These are phyloP conservation scores for Cucumis cinereus DNA, from an alignment of 306 rosid genomes.

Conservation along the genomic window DNA sequence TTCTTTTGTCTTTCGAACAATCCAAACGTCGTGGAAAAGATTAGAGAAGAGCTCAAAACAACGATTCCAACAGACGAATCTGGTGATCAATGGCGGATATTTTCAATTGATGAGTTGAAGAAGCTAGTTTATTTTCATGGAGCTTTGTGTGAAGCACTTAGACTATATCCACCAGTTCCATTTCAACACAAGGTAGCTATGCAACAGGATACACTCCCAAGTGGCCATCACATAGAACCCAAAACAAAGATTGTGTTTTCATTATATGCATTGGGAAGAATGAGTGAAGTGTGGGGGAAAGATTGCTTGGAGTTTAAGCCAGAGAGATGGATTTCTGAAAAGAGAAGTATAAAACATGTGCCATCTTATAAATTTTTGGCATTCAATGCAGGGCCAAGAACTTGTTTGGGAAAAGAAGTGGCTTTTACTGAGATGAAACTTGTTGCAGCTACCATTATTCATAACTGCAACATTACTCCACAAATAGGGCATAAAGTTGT, in stretches of 20 bases:
- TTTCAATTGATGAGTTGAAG: slow-evolving; percentile 9
- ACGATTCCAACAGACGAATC: not conserved
- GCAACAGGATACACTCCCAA: slow-evolving; percentile 24
- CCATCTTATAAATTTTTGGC: slow-evolving; percentile 28
- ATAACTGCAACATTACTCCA: slow-evolving; percentile 17
- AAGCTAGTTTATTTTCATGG: slow-evolving; percentile 39
- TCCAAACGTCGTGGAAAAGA: slow-evolving; percentile 7
- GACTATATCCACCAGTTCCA: slow-evolving; percentile 44
- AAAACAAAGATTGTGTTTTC: slow-evolving; percentile 13
- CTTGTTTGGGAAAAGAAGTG: slow-evolving; percentile 36
- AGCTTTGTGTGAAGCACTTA: slow-evolving; percentile 31
- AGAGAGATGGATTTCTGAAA: slow-evolving; percentile 42
- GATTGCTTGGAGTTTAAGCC: slow-evolving; percentile 45
- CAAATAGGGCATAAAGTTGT: slow-evolving; percentile 5
- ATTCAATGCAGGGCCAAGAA: slow-evolving; percentile 43
- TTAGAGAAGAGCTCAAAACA: slow-evolving; percentile 15
- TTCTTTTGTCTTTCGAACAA: slow-evolving; percentile 13
- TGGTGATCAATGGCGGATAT: not conserved
- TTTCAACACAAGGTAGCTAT: slow-evolving; percentile 10
- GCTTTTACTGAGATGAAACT: slow-evolving; percentile 33
- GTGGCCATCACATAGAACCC: slow-evolving; percentile 20
- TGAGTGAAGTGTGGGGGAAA: slow-evolving; percentile 32
- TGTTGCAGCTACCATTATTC: slow-evolving; percentile 16
- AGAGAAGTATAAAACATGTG: slow-evolving; percentile 13
- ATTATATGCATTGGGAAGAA: slow-evolving; percentile 43